phyloP scores from a whole-genome alignment of 1,284 basidiomycete species.

The Naganishia sp. region DNA sequence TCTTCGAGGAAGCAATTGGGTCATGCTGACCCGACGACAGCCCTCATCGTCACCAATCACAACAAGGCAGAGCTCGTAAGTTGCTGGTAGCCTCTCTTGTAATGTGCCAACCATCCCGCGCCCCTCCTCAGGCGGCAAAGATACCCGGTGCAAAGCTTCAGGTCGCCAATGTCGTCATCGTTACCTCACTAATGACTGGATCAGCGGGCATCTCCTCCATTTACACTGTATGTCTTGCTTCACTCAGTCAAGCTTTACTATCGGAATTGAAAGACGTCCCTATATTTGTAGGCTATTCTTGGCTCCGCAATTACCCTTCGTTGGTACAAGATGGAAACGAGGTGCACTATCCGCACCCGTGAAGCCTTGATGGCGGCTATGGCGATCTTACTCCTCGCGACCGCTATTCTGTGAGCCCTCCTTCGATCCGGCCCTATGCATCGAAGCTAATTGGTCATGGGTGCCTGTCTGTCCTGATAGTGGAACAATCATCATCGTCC shows the following conservation, averaged over 20 bases:
- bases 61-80: constrained; percentile 21
- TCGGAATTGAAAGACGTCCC: background rate
- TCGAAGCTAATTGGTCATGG: no score
- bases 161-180: constrained; percentile 18
- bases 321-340: constrained; percentile 29
- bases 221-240: constrained; percentile 22
- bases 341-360: constrained; percentile 23
- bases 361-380: constrained; percentile 25
- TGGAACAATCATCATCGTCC: constrained; percentile 29
- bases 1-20: background rate
- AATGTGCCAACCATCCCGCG: background rate
- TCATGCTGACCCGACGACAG: background rate
- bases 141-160: constrained; percentile 27
- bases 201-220: constrained; percentile 20
- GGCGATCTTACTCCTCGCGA: constrained; percentile 15
- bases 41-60: constrained; percentile 21
- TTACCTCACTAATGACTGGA: constrained; percentile 13
- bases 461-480: background rate
- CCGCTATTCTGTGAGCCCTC: constrained; percentile 20
- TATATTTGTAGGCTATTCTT: constrained; percentile 1
- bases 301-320: constrained; percentile 19
- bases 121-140: background rate
- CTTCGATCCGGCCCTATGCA: background rate
- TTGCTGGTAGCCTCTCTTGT: background rate
- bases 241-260: background rate